These are phyloP conservation scores for Alloteropsis semialata DNA, from an alignment of 176 grass and related monocot species.

Conservation along the genomic window DNA sequence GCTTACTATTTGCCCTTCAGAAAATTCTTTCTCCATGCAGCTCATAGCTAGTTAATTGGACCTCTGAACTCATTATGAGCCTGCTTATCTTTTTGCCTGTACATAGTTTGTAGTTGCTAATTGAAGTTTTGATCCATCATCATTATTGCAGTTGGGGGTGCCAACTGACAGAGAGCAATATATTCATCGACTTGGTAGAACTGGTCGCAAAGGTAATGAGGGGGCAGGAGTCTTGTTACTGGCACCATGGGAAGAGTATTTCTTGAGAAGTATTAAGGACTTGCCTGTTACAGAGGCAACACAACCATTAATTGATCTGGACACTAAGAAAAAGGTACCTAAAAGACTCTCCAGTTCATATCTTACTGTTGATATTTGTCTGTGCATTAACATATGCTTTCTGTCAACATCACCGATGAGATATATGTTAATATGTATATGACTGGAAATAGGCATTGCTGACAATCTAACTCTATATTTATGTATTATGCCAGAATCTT, in stretches of 20 bases:
- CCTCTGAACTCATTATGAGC: neutral
- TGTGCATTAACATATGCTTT: neutral
- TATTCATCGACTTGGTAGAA: conserved; percentile 99
- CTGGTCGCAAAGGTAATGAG: conserved; percentile 87
- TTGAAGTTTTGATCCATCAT: neutral
- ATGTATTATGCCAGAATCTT: neutral
- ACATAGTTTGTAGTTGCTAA: conserved; percentile 12
- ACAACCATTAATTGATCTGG: conserved; percentile 60
- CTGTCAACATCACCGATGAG: neutral
- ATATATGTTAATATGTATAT: neutral
- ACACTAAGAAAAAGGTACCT: conserved; percentile 60
- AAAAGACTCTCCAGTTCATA: neutral
- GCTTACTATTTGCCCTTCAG: neutral
- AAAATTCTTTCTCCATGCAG: neutral
- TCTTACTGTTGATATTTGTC: neutral
- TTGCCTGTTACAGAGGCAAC: conserved; percentile 73
- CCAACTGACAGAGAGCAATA: conserved; percentile 93
- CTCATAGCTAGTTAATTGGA: neutral
- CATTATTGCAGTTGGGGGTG: conserved; percentile 65
- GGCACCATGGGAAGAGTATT: conserved; percentile 90
- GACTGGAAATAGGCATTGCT: neutral
- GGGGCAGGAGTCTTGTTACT: conserved; percentile 76
- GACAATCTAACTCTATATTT: neutral
- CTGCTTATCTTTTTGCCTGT: neutral
- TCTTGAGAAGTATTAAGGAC: conserved; percentile 79